A percentile compares a stretch with the other conserved stretches of the same genome.
Conservation (phyloP, 2,329 filamentous ascomycete species). For the Fusarium sacchari region DNA sequence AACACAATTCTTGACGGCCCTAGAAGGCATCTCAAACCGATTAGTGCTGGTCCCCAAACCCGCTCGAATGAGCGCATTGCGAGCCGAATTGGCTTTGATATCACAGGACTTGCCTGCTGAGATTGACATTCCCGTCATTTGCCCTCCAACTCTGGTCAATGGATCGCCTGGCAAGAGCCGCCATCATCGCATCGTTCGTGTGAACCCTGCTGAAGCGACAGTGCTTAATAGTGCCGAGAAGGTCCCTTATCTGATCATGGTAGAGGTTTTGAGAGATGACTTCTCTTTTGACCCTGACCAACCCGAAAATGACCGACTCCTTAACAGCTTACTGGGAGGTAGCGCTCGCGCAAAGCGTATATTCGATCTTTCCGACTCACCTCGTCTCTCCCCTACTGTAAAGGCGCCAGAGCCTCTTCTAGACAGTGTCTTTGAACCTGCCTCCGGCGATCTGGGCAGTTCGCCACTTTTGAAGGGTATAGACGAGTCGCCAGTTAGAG, state of each 20-base stretch:
- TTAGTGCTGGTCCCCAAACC: conserved; percentile 84
- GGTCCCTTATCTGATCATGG: conserved; percentile 86
- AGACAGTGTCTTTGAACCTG: conserved; percentile 87
- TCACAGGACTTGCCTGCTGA: conserved; percentile 84
- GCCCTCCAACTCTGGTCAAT: conserved; percentile 77
- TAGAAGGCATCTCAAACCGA: conserved; percentile 87
- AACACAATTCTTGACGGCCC: conserved; percentile 81
- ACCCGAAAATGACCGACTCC: conserved; percentile 74
- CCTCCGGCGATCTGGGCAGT: conserved; percentile 79
- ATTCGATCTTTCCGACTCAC: conserved; percentile 75
- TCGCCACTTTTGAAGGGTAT: conserved; percentile 73
- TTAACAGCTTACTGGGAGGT: conserved; percentile 66
- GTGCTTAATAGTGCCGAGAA: conserved; percentile 89
- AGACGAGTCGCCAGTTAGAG: conserved; percentile 57
- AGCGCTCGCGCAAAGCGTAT: conserved; percentile 68
- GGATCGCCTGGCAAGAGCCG: conserved; percentile 78
- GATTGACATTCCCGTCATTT: conserved; percentile 85
- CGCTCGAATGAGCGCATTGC: conserved; percentile 80
- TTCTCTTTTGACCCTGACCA: conserved; percentile 84
- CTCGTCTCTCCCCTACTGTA: conserved; percentile 58
- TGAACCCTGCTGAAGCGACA: conserved; percentile 86
- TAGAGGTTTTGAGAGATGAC: conserved; percentile 83
- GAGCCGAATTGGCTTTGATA: conserved; percentile 83
- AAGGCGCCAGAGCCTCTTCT: conserved; percentile 56
- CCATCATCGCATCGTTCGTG: conserved; percentile 83